Evolutionary conservation across 805 yeast species (phyloP).

Genomic region (Cyberlindnera meyerae): DNA sequence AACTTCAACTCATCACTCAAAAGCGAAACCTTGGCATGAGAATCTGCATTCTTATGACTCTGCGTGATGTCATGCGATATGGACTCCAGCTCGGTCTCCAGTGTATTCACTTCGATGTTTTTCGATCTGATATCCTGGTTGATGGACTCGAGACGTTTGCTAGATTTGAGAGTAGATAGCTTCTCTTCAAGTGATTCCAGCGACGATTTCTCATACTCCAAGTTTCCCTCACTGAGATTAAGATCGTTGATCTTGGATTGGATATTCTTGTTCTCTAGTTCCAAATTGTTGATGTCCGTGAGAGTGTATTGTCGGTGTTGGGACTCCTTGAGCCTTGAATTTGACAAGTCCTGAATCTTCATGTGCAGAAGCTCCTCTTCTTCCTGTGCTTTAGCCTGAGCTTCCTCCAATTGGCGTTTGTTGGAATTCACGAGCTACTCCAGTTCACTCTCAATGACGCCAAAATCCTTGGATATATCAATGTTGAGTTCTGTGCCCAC

Average conservation of each 20-base stretch:
- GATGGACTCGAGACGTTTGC: constrained; percentile 27
- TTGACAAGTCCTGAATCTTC: constrained; percentile 18
- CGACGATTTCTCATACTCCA: constrained; percentile 41
- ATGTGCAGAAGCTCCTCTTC: constrained; percentile 18
- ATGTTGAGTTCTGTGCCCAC: neutral
- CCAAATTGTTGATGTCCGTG: constrained; percentile 35
- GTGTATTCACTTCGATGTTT: constrained; percentile 31
- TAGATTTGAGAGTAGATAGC: constrained; percentile 28
- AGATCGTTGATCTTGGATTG: constrained; percentile 35
- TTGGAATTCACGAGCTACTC: constrained; percentile 2
- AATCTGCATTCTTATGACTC: constrained; percentile 54
- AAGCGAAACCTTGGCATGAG: constrained; percentile 48
- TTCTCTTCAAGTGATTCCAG: constrained; percentile 36
- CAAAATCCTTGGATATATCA: neutral
- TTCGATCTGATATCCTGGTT: constrained; percentile 33
- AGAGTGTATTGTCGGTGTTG: constrained; percentile 38
- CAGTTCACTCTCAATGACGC: constrained; percentile 5
- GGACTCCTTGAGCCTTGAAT: constrained; percentile 37
- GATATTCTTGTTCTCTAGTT: constrained; percentile 33
- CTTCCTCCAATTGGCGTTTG: constrained; percentile 9
- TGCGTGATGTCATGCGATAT: constrained; percentile 45
- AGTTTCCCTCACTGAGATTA: constrained; percentile 39
- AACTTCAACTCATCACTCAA: constrained; percentile 35
- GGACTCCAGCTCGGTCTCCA: constrained; percentile 47
- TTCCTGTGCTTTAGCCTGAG: constrained; percentile 8